Evolutionary conservation across 768 basidiomycete genomes (phyloP).

Genomic region (Amanita phalloides): DNA sequence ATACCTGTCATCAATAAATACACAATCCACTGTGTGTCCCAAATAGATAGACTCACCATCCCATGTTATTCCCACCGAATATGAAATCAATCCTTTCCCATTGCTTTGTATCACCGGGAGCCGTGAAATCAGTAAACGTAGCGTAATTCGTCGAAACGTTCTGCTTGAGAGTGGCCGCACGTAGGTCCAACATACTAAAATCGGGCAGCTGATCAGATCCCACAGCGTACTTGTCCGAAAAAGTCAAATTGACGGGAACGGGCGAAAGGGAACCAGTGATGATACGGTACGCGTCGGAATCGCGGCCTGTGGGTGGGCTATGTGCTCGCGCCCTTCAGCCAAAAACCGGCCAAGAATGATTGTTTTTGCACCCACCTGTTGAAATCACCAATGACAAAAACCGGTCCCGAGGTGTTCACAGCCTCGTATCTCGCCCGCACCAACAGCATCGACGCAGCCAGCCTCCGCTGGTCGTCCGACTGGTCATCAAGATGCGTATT

Average conservation of each 20-base stretch:
- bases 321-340: background rate
- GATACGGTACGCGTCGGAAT: slow-evolving; percentile 41
- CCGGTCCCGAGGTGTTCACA: slow-evolving; percentile 23
- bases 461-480: slow-evolving; percentile 38
- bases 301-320: slow-evolving; percentile 30
- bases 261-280: slow-evolving; percentile 31
- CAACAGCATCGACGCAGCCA: slow-evolving; percentile 42
- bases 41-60: slow-evolving; percentile 25
- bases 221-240: slow-evolving; percentile 29
- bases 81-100: slow-evolving; percentile 42
- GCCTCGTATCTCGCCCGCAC: slow-evolving; percentile 40
- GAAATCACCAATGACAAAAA: slow-evolving; percentile 44
- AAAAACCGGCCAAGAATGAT: background rate
- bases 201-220: slow-evolving; percentile 16
- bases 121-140: slow-evolving; percentile 40
- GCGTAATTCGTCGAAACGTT: slow-evolving; percentile 34
- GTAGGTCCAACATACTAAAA: slow-evolving; percentile 36
- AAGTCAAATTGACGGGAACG: slow-evolving; percentile 29
- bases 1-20: slow-evolving; percentile 16
- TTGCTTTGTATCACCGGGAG: slow-evolving; percentile 23
- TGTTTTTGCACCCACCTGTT: slow-evolving; percentile 21
- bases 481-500: slow-evolving; percentile 48
- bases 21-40: background rate
- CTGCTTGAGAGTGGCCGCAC: slow-evolving; percentile 27
- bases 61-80: slow-evolving; percentile 34